Evolutionary conservation across 2,329 filamentous ascomycete genomes (phyloP), one percentile per base, ranked within the genome.

Genomic region (Metarhizium sp.): DNA sequence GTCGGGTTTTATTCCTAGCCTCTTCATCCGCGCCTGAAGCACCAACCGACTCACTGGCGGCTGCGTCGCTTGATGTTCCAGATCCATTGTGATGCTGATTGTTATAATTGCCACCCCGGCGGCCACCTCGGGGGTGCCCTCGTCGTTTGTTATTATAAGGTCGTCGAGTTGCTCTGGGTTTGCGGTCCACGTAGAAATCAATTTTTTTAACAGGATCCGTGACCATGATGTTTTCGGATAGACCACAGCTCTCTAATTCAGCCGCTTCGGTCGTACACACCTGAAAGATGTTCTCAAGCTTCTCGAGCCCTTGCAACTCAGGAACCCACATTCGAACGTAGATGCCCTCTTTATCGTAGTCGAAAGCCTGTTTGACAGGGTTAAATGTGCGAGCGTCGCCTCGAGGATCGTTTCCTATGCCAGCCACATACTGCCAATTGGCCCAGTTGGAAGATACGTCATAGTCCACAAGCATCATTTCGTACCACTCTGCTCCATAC

Each of bases 371-470:
- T 67, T 92, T 92, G 51, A 92, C 82, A 0, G 88, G 87, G 63
- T 92, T 92, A 75, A 92, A 92, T 14, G 88, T 80, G n/a, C 88
- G 76, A 0, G 81, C 80, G 6, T 87, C 81, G 6, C 84, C 83
- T 25, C 87, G 74, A 0, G 88, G 88, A 61, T 92, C 88, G 60
- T 91, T 92, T 7, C 89, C 88, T 0, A 92, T 87, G 0, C 88
- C 88, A 0, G 88, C 79, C 0, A 89, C 81, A 58, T 92, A 92
- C 67, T 91, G 87, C 88, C 88, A 92, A 63, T 90, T 91, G 10
- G 84, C 84, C 87, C 87, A 92, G 61, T 92, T 92, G 57, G 79
- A 86, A 14, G 80, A 82, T 0, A 87, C 78, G 61, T 92, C 88
- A 65, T 92, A 90, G 66, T 94, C 89, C 34, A 86, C 75, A 3